A percentile compares a stretch with the other conserved stretches of the same genome.
These are phyloP conservation scores for Colletotrichum musae DNA, from an alignment of 2,329 filamentous ascomycete species.

Conservation along the genomic window DNA sequence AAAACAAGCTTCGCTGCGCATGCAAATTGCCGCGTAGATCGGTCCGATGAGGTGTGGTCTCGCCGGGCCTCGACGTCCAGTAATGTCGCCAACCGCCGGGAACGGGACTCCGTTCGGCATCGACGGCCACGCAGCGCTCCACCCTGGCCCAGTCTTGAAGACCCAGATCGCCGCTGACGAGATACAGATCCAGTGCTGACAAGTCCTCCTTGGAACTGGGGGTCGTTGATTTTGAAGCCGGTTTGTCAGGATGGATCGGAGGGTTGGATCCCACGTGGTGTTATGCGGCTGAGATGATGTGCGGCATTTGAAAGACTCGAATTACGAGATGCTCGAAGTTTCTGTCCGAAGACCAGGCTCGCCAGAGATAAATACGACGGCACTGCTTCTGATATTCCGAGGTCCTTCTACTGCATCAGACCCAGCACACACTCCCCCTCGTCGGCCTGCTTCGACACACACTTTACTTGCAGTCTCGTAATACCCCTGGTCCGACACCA, in stretches of 20 bases:
- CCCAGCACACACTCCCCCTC: too few species aligned
- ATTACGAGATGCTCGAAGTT: neutral
- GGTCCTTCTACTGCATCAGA: too few species aligned
- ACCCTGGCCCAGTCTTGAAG: neutral
- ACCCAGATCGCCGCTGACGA: neutral
- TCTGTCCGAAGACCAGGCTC: neutral
- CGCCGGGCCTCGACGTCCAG: neutral
- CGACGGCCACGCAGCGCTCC: conserved; percentile 3
- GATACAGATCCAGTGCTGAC: neutral
- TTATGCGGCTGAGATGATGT: neutral
- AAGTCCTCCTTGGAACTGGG: neutral
- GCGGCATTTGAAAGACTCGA: neutral
- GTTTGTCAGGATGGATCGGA: neutral
- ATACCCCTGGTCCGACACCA: neutral
- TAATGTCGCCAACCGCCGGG: conserved; percentile 6
- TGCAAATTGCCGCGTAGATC: conserved; percentile 11
- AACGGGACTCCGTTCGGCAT: conserved; percentile 4
- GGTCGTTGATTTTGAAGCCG: too few species aligned
- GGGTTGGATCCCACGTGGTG: neutral
- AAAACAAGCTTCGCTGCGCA: neutral
- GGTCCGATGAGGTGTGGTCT: conserved; percentile 9
- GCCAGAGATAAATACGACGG: neutral
- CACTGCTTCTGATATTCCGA: too few species aligned
- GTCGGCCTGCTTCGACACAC: neutral
- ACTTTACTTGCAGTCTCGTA: neutral